Conservation (phyloP, 495 filamentous ascomycete genomes). For the Parathielavia hyrcaniae region DNA sequence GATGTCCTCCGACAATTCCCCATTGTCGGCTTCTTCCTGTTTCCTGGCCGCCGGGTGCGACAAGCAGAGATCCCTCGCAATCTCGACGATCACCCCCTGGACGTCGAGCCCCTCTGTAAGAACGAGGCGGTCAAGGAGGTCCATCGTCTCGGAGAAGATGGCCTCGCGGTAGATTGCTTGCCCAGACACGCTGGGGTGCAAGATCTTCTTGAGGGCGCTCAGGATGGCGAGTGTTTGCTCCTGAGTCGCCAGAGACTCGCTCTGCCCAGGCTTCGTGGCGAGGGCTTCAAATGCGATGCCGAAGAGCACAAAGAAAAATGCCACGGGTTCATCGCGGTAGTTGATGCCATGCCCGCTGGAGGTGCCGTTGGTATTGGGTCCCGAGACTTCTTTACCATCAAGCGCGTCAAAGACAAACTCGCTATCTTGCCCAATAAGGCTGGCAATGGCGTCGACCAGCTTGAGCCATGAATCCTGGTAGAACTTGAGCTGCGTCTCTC, state of each 20-base stretch:
- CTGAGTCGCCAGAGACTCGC: conserved; percentile 61
- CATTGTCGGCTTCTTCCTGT: conserved; percentile 55
- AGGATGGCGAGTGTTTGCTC: conserved; percentile 86
- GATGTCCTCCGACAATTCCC: conserved; percentile 88
- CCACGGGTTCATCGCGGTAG: conserved; percentile 94
- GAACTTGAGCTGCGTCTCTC: conserved; percentile 88
- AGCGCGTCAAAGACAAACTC: conserved; percentile 95
- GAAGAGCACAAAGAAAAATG: conserved; percentile 98
- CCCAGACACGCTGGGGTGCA: conserved; percentile 89
- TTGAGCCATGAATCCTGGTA: conserved; percentile 98
- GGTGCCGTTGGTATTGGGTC: conserved; percentile 44
- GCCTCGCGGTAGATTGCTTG: conserved; percentile 93
- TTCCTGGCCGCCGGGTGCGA: conserved; percentile 82
- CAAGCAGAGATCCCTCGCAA: conserved; percentile 80
- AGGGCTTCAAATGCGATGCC: conserved; percentile 94
- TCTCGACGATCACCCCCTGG: conserved; percentile 88
- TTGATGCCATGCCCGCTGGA: conserved; percentile 70
- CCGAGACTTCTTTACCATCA: conserved; percentile 69
- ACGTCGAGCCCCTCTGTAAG: conserved; percentile 83
- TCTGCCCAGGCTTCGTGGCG: conserved; percentile 63
- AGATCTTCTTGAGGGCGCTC: conserved; percentile 86
- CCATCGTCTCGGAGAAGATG: conserved; percentile 96
- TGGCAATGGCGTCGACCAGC: conserved; percentile 94
- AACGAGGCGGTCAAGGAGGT: conserved; percentile 85
- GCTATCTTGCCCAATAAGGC: conserved; percentile 93